Conservation (phyloP, 1,284 basidiomycete species). For the Mycena sp. region DNA sequence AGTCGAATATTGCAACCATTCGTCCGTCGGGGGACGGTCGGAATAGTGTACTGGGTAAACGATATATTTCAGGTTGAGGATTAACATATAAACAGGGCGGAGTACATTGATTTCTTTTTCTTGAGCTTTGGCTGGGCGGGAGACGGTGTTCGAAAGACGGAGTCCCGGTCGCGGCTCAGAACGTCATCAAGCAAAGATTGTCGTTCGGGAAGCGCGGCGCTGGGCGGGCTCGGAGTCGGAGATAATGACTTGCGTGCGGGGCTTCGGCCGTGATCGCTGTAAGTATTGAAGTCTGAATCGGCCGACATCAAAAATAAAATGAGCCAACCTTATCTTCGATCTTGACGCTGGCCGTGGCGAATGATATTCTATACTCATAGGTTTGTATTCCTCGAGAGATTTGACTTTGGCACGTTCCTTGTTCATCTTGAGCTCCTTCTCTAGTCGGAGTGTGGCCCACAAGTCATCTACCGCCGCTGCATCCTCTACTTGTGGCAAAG, state of each 20-base stretch:
- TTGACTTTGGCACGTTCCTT: constrained; percentile 26
- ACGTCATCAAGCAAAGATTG: constrained; percentile 23
- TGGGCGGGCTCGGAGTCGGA: constrained; percentile 3
- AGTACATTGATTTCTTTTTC: constrained; percentile 30
- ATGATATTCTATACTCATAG: constrained; percentile 2
- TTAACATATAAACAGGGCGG: neutral
- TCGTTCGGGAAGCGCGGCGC: constrained; percentile 4
- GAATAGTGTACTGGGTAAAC: constrained; percentile 12
- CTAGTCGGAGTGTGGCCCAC: constrained; percentile 16
- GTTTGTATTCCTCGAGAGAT: constrained; percentile 24
- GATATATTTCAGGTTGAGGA: neutral
- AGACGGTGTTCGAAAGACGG: constrained; percentile 17
- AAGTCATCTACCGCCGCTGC: constrained; percentile 16
- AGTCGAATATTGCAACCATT: constrained; percentile 20
- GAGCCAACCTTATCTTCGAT: constrained; percentile 24
- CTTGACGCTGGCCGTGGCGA: constrained; percentile 27
- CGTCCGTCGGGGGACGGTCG: constrained; percentile 11
- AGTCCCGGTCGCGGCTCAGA: constrained; percentile 15
- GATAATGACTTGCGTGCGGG: neutral
- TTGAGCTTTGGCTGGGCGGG: neutral
- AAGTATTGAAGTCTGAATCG: neutral
- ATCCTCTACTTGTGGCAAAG: constrained; percentile 16
- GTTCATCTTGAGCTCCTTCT: constrained; percentile 29
- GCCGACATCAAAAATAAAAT: neutral
- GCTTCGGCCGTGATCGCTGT: neutral